phyloP scores from a whole-genome alignment of 2,329 filamentous ascomycete species.

The Ophiostoma piceae region DNA sequence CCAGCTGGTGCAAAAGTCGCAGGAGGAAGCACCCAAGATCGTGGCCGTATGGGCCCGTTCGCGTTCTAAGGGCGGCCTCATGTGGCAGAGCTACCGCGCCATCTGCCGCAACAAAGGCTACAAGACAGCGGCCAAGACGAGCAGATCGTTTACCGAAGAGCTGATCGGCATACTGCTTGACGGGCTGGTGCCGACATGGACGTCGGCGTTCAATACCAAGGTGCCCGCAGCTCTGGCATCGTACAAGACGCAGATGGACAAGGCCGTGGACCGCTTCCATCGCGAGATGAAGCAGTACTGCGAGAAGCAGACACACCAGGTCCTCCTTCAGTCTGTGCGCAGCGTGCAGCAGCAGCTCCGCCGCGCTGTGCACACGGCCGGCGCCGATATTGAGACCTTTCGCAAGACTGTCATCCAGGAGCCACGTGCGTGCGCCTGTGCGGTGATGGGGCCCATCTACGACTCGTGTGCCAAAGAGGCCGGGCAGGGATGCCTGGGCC shows the following conservation, averaged over 20 bases:
- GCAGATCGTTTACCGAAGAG: background rate
- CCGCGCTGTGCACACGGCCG: background rate
- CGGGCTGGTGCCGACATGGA: background rate
- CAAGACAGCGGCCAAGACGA: background rate
- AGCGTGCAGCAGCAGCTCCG: background rate
- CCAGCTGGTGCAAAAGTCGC: background rate
- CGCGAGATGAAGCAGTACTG: background rate
- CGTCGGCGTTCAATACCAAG: background rate
- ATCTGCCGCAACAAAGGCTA: background rate
- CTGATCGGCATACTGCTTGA: background rate
- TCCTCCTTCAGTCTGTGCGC: background rate
- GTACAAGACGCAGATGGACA: background rate
- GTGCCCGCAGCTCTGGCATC: background rate
- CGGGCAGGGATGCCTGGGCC: background rate
- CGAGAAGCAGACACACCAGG: background rate
- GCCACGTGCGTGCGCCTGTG: background rate
- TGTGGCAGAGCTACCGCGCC: background rate
- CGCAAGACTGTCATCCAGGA: conserved; percentile 1
- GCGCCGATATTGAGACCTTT: background rate
- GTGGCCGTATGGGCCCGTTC: background rate
- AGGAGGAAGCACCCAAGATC: background rate
- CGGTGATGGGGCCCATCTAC: background rate
- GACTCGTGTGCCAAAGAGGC: conserved; percentile 4
- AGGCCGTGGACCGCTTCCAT: background rate
- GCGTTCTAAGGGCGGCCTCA: background rate